Evolutionary conservation across 2,329 filamentous ascomycete genomes (phyloP).

Genomic region (Zymoseptoria tritici): DNA sequence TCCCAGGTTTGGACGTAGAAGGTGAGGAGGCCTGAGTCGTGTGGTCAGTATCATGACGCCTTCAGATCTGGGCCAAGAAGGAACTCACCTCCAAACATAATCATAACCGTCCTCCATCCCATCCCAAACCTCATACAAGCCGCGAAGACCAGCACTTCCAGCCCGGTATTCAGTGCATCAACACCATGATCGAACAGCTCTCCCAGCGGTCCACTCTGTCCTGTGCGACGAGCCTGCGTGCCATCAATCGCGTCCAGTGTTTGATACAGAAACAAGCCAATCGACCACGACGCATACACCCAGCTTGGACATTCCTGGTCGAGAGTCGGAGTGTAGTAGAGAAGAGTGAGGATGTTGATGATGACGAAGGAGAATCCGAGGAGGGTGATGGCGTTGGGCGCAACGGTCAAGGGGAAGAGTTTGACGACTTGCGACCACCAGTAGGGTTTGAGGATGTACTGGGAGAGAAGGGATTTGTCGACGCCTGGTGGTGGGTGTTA

Average conservation of each 20-base stretch:
- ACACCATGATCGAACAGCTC: conserved; percentile 98
- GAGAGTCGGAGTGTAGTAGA: conserved; percentile 93
- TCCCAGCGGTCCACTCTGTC: conserved; percentile 85
- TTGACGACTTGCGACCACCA: conserved; percentile 93
- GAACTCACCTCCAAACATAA: conserved; percentile 68
- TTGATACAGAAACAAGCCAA: conserved; percentile 91
- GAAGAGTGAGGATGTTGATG: conserved; percentile 77
- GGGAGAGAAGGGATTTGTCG: conserved; percentile 82
- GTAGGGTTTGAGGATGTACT: conserved; percentile 94
- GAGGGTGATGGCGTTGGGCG: conserved; percentile 69
- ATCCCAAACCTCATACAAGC: conserved; percentile 89
- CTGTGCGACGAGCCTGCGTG: conserved; percentile 84
- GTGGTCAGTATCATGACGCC: conserved; percentile 32
- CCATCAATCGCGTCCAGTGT: conserved; percentile 98
- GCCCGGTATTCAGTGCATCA: conserved; percentile 90
- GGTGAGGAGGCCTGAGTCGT: conserved; percentile 54
- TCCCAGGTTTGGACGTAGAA: conserved; percentile 99
- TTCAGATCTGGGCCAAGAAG: background rate
- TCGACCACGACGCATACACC: conserved; percentile 90
- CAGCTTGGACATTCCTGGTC: conserved; percentile 89
- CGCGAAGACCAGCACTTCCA: conserved; percentile 87
- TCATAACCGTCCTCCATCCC: conserved; percentile 78
- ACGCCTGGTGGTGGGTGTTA: conserved; percentile 45
- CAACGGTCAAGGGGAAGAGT: conserved; percentile 93
- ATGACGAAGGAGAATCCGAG: conserved; percentile 86